phyloP scores from a whole-genome alignment of 75 land plant genomes.

The Selaginella moellendorffii region DNA sequence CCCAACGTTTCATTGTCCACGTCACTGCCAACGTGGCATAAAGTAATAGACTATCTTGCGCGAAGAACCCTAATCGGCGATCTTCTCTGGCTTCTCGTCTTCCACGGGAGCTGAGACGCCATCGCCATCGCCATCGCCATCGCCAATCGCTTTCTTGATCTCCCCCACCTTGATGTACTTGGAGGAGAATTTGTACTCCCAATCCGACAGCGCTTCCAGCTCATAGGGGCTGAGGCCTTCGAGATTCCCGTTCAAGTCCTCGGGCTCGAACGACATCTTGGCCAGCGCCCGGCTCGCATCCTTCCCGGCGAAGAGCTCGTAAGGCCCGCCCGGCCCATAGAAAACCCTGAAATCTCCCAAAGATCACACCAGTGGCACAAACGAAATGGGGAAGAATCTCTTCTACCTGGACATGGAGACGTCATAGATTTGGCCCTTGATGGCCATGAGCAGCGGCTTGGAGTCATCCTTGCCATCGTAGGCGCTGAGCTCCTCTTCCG shows the following conservation, averaged over 20 bases:
- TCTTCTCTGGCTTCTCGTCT: too few species aligned
- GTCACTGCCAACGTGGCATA: too few species aligned
- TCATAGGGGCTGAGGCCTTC: conserved; percentile 81
- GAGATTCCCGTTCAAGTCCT: conserved; percentile 61
- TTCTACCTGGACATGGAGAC: conserved; percentile 74
- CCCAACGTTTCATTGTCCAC: too few species aligned
- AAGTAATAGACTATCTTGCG: too few species aligned
- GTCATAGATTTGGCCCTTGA: conserved; percentile 90
- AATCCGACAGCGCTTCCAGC: conserved; percentile 66
- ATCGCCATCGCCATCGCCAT: too few species aligned
- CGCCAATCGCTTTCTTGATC: too few species aligned
- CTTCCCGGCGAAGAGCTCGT: conserved; percentile 70
- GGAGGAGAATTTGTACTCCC: conserved; percentile 86
- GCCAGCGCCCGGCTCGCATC: conserved; percentile 91
- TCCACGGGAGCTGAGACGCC: too few species aligned
- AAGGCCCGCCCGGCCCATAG: conserved; percentile 92
- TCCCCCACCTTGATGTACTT: conserved; percentile 79
- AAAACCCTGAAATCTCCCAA: conserved; percentile 57
- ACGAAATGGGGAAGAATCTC: background rate
- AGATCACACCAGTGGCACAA: background rate
- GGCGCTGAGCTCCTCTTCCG: conserved; percentile 50
- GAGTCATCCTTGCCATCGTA: conserved; percentile 72
- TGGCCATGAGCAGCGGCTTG: conserved; percentile 89
- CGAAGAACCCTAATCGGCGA: too few species aligned
- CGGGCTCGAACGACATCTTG: conserved; percentile 86